Conservation (phyloP, 257 asterid genomes). For the Linderniella brevidens region DNA sequence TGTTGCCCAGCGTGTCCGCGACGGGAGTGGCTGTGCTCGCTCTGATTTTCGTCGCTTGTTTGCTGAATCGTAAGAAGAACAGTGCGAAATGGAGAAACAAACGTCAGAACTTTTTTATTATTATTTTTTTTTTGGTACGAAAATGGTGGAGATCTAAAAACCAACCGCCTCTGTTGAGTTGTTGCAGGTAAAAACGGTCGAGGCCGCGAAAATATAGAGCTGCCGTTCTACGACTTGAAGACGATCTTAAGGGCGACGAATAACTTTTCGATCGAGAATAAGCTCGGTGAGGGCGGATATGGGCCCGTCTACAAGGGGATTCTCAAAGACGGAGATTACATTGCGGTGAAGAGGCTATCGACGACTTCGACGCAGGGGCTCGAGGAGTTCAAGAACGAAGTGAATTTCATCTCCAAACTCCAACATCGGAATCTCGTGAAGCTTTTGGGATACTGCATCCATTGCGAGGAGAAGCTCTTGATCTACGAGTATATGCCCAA, state of each 20-base stretch:
- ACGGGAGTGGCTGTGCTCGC: background rate
- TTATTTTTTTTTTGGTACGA: too few species aligned
- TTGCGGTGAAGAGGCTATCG: slow-evolving; percentile 82
- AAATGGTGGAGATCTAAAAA: too few species aligned
- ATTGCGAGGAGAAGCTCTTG: slow-evolving; percentile 68
- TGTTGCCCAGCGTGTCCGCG: background rate
- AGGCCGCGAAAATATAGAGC: slow-evolving; percentile 6
- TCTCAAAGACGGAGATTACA: slow-evolving; percentile 40
- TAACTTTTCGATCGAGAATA: slow-evolving; percentile 40
- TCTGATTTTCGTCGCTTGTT: slow-evolving; percentile 4
- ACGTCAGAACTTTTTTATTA: too few species aligned
- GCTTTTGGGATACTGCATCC: slow-evolving; percentile 69
- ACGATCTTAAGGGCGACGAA: slow-evolving; percentile 28
- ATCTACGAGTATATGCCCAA: slow-evolving; percentile 86
- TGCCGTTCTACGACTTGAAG: slow-evolving; percentile 9
- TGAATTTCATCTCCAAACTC: slow-evolving; percentile 51
- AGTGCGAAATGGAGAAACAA: background rate
- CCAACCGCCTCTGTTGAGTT: too few species aligned
- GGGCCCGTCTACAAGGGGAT: slow-evolving; percentile 74
- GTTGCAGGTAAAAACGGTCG: background rate
- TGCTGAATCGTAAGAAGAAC: too few species aligned
- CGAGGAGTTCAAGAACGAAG: slow-evolving; percentile 73
- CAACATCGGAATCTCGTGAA: slow-evolving; percentile 78
- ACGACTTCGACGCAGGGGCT: slow-evolving; percentile 63
- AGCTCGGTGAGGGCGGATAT: slow-evolving; percentile 90